These are phyloP conservation scores for Hibiscus tridactylites DNA, from an alignment of 345 rosid species.

Conservation along the genomic window DNA sequence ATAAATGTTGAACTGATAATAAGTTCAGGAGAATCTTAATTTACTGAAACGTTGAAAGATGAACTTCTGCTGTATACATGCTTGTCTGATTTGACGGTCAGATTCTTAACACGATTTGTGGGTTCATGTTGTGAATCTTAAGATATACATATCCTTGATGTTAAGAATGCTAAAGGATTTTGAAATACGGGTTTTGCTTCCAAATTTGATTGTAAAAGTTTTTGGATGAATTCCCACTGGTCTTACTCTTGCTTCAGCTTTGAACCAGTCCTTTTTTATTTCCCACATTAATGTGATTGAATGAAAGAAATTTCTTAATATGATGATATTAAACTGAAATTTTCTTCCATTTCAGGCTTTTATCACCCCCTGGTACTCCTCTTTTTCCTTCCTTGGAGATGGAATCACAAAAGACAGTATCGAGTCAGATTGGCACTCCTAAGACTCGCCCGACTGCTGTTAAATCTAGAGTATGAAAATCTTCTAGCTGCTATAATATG, in stretches of 20 bases:
- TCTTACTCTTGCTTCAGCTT: background rate
- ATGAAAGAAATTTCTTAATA: background rate
- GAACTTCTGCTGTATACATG: too few relatives aligned
- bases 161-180: background rate
- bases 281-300: background rate
- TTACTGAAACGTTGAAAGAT: background rate
- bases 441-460: conserved; percentile 52
- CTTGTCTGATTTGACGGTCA: background rate
- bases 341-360: conserved; percentile 52
- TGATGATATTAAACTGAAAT: conserved; percentile 9
- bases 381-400: conserved; percentile 96
- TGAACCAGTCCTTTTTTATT: background rate
- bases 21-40: background rate
- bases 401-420: conserved; percentile 68
- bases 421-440: conserved; percentile 61
- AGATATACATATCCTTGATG: background rate
- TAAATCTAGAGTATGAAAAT: conserved; percentile 71
- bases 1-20: background rate
- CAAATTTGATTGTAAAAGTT: background rate
- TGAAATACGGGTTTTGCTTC: background rate
- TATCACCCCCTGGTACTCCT: conserved; percentile 96
- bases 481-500: background rate
- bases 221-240: too few relatives aligned
- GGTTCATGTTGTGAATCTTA: background rate
- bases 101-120: background rate